Evolutionary conservation across 352 stramenopile genomes (phyloP).

Genomic region (Albugo candida): DNA sequence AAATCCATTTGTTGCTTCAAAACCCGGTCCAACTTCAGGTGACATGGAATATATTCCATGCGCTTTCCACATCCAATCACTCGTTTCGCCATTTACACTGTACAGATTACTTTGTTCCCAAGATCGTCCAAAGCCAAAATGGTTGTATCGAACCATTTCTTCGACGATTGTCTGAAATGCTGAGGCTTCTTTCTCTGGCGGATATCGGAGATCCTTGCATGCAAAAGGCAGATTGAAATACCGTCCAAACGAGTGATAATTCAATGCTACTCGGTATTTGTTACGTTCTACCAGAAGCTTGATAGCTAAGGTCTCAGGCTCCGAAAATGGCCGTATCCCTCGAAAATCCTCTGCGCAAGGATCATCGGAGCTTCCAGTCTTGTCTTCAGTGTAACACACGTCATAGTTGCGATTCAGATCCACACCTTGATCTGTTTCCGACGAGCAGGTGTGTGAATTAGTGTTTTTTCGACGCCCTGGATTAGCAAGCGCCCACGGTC

Average conservation of each 20-base stretch:
- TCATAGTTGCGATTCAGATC: conserved; percentile 79
- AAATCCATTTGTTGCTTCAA: conserved; percentile 31
- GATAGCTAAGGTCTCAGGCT: conserved; percentile 62
- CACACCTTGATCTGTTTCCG: conserved; percentile 10
- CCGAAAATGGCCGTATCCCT: conserved; percentile 42
- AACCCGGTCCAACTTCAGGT: conserved; percentile 51
- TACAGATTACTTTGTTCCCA: conserved; percentile 76
- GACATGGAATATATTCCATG: conserved; percentile 76
- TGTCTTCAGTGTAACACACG: conserved; percentile 44
- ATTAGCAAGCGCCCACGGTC: conserved; percentile 22
- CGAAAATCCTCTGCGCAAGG: conserved; percentile 61
- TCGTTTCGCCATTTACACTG: conserved; percentile 73
- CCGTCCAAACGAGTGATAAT: conserved; percentile 73
- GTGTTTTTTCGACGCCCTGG: conserved; percentile 54
- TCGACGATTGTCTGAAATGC: conserved; percentile 30
- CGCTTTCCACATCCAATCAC: conserved; percentile 68
- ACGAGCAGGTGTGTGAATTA: conserved; percentile 17
- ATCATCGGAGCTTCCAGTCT: conserved; percentile 35
- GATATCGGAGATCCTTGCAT: conserved; percentile 36
- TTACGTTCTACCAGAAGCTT: conserved; percentile 37
- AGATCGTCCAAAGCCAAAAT: conserved; percentile 51
- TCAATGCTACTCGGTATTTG: conserved; percentile 42
- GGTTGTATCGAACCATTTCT: conserved; percentile 58
- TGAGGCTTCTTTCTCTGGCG: conserved; percentile 11
- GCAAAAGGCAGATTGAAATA: conserved; percentile 74